Base-by-base conservation (phyloP, 2,329 filamentous ascomycete genomes). In the Apiospora malaysiana region DNA sequence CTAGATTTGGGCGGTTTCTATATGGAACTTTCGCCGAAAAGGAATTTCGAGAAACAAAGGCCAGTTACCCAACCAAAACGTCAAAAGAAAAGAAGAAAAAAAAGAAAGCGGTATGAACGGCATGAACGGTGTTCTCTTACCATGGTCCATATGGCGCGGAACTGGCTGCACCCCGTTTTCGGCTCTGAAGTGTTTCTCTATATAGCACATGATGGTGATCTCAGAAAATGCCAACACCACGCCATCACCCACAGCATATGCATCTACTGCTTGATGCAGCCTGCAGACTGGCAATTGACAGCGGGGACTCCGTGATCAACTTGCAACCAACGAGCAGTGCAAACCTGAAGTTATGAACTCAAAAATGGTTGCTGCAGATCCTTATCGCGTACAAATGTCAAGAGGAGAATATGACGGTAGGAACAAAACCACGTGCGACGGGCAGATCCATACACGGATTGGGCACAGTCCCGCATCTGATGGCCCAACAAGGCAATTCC, bases 381-480 rank as follows among this genome's bases (percentile, higher is more conserved):
- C 32, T n/a, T 32, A 63, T 40, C 21, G 32, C 32, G 56, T 63
- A 63, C 56, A 40, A n/a, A 14, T 12, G 21, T 37, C 56, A 32
- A 63, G 9, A 37, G 2, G 27, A 59, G 40, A 40, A 10, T 32
- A 63, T 40, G 32, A 63, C 32, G 21, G 27, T 18, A 63, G 56
- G 27, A 40, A n/a, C n/a, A 40, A n/a, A 40, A 32, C 56, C 56
- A 63, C 56, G 56, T 63, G 56, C 18, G 27, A 12, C 56, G 21
- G 32, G 32, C 32, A 63, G 27, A 63, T 23, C 27, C 10, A 63
- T 40, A 40, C n/a, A 63, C 56, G 56, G 32, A 63, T 63, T 63
- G 8, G 56, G 56, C 56, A 40, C 8, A 32, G 56, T 63, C 56
- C 56, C 56, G 56, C 56, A 5, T 63, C 56, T 40, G 56, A n/a